These are phyloP conservation scores for Cercospora berteroae DNA, from an alignment of 2,329 filamentous ascomycete species.

Conservation along the genomic window DNA sequence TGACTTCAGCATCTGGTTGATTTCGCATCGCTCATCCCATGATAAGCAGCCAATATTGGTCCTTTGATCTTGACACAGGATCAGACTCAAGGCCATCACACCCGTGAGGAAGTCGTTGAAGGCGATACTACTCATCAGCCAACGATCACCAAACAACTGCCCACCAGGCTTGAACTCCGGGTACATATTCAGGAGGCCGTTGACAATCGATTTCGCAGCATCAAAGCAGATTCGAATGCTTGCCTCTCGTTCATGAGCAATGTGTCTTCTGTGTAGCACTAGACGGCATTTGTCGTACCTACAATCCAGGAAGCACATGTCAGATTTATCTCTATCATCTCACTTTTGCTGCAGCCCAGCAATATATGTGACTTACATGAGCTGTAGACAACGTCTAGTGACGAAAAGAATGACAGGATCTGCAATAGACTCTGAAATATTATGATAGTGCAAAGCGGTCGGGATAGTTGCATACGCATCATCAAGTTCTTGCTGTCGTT, in stretches of 20 bases:
- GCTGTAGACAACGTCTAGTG: slow-evolving; percentile 40
- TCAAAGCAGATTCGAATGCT: slow-evolving; percentile 27
- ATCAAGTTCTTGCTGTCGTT: slow-evolving; percentile 36
- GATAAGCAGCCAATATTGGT: neutral
- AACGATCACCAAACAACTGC: slow-evolving; percentile 41
- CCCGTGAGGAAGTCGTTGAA: slow-evolving; percentile 47
- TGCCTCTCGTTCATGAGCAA: slow-evolving; percentile 5
- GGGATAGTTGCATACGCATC: slow-evolving; percentile 34
- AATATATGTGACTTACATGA: slow-evolving; percentile 8
- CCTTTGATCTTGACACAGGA: slow-evolving; percentile 31
- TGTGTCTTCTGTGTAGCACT: slow-evolving; percentile 20
- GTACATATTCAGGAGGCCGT: slow-evolving; percentile 48
- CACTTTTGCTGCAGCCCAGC: neutral
- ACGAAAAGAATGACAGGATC: slow-evolving; percentile 51
- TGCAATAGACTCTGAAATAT: slow-evolving; percentile 43
- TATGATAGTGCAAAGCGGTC: slow-evolving; percentile 31
- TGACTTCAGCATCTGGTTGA: slow-evolving; percentile 2
- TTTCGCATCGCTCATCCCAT: neutral
- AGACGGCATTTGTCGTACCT: slow-evolving; percentile 27
- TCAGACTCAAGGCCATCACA: slow-evolving; percentile 46
- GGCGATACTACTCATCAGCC: slow-evolving; percentile 43
- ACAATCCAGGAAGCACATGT: neutral
- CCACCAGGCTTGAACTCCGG: slow-evolving; percentile 46
- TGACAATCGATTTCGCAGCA: slow-evolving; percentile 29
- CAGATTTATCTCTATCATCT: neutral